Percentiles rank a stretch among this genome's conserved stretches.
These are phyloP conservation scores for Rhododendron molle DNA, from an alignment of 148 eudicot species.

Conservation along the genomic window DNA sequence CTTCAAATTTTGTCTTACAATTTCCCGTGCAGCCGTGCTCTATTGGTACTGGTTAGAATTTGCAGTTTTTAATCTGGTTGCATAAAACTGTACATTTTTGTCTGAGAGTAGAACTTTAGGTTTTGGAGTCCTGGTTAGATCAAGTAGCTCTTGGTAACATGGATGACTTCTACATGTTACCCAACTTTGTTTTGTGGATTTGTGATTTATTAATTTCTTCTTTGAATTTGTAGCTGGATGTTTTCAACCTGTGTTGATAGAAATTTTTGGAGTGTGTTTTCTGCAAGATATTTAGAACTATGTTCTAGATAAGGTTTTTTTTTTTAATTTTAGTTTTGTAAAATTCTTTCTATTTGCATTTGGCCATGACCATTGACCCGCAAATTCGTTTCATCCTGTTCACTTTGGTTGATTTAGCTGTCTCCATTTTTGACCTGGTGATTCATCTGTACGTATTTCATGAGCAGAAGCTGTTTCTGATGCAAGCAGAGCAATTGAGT, in stretches of 20 bases:
- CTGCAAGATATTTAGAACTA: background rate
- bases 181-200: background rate
- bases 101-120: background rate
- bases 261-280: background rate
- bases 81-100: background rate
- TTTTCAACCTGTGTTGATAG: background rate
- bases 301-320: background rate
- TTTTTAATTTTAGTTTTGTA: background rate
- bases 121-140: background rate
- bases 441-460: background rate
- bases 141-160: background rate
- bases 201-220: background rate
- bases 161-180: background rate
- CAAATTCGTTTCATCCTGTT: background rate
- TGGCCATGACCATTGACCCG: background rate
- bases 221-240: background rate
- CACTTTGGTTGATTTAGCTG: background rate
- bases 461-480: conserved; percentile 88
- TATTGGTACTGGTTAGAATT: background rate
- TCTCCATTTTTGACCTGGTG: background rate
- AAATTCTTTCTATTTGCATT: background rate
- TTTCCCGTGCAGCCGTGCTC: background rate
- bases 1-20: background rate
- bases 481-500: conserved; percentile 78
- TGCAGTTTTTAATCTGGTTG: background rate